phyloP scores from a whole-genome alignment of 2,329 filamentous ascomycete genomes.

The Epichloe amarillans region DNA sequence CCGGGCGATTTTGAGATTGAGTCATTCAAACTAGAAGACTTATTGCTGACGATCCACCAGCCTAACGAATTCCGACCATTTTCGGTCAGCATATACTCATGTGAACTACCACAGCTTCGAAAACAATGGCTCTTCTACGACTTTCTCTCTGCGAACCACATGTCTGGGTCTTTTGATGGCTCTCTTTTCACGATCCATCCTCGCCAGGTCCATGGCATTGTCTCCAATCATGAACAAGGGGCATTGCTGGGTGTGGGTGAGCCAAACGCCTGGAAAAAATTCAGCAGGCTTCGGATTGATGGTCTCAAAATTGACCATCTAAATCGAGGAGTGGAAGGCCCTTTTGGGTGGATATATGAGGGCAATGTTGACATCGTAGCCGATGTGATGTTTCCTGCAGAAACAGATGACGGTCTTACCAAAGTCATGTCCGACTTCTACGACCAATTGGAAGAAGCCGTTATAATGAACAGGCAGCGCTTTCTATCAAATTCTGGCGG shows the following conservation, averaged over 20 bases:
- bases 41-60: conserved; percentile 84
- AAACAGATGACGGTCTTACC: conserved; percentile 74
- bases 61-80: conserved; percentile 87
- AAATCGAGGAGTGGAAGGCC: conserved; percentile 82
- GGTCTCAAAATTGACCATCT: conserved; percentile 90
- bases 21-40: conserved; percentile 88
- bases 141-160: conserved; percentile 86
- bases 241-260: conserved; percentile 46
- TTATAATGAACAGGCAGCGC: conserved; percentile 61
- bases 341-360: conserved; percentile 96
- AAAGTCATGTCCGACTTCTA: conserved; percentile 98
- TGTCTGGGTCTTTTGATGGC: conserved; percentile 90
- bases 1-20: conserved; percentile 96
- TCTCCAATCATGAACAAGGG: conserved; percentile 43
- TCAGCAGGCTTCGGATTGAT: conserved; percentile 83
- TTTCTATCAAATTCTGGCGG: conserved; percentile 38
- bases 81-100: conserved; percentile 88
- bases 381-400: conserved; percentile 86
- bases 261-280: conserved; percentile 80
- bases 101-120: conserved; percentile 79
- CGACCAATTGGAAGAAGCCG: conserved; percentile 85
- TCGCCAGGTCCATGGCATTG: conserved; percentile 71
- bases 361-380: conserved; percentile 94
- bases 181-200: conserved; percentile 97
- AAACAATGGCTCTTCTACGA: conserved; percentile 99